Evolutionary conservation across 2,329 filamentous ascomycete genomes (phyloP).

Genomic region (Fusarium sulawesiense): DNA sequence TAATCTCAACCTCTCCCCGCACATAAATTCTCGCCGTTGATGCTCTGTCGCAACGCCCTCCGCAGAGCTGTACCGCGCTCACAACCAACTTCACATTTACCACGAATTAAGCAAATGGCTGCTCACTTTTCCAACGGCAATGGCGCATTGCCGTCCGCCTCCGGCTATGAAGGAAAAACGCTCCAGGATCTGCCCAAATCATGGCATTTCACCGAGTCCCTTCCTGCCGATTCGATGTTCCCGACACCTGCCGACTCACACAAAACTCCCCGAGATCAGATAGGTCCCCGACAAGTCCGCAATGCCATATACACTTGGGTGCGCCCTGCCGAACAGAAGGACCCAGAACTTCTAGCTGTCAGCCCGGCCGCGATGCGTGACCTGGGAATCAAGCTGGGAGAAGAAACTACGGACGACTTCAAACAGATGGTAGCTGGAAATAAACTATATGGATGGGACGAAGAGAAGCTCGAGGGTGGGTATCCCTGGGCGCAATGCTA

Average conservation of each 20-base stretch:
- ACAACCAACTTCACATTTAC: slow-evolving; percentile 35
- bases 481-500: slow-evolving; percentile 99
- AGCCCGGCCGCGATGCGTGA: slow-evolving; percentile 83
- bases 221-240: slow-evolving; percentile 82
- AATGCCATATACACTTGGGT: slow-evolving; percentile 92
- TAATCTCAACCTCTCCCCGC: slow-evolving; percentile 3
- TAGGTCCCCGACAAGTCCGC: slow-evolving; percentile 85
- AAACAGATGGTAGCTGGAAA: slow-evolving; percentile 83
- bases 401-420: slow-evolving; percentile 80
- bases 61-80: slow-evolving; percentile 49
- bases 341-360: slow-evolving; percentile 83
- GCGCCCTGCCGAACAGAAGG: slow-evolving; percentile 77
- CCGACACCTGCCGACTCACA: slow-evolving; percentile 86
- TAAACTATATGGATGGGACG: slow-evolving; percentile 81
- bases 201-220: slow-evolving; percentile 71
- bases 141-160: slow-evolving; percentile 33
- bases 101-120: slow-evolving; percentile 49
- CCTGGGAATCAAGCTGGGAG: slow-evolving; percentile 77
- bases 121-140: slow-evolving; percentile 50
- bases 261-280: slow-evolving; percentile 78
- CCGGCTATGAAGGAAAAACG: slow-evolving; percentile 49
- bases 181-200: slow-evolving; percentile 71
- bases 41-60: slow-evolving; percentile 51
- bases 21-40: slow-evolving; percentile 41
- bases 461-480: slow-evolving; percentile 72